Percentiles rank a stretch among this genome's conserved stretches.
Conservation (phyloP, 2,329 filamentous ascomycete genomes). For the Fusarium sp. region DNA sequence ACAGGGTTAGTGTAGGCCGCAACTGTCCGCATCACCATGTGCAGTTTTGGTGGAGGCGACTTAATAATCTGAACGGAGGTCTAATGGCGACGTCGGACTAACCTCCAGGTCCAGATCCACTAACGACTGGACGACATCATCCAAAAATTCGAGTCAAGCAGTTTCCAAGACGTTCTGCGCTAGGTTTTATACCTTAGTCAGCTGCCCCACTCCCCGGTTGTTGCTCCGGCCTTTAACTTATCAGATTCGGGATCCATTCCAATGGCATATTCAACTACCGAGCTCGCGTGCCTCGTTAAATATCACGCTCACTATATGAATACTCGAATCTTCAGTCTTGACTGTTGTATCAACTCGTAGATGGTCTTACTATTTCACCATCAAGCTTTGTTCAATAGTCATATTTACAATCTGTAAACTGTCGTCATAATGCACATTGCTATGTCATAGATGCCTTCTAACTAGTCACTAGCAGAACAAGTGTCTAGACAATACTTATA, state of each 20-base stretch:
- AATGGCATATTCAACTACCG: slow-evolving; percentile 33
- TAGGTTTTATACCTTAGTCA: slow-evolving; percentile 21
- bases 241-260: slow-evolving; percentile 26
- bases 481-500: not conserved
- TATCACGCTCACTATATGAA: not conserved
- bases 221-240: slow-evolving; percentile 12
- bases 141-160: slow-evolving; percentile 46
- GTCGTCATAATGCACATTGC: not conserved
- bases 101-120: not conserved
- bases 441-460: not conserved
- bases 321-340: not conserved
- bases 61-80: slow-evolving; percentile 43
- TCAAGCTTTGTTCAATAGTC: not conserved
- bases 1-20: slow-evolving; percentile 34
- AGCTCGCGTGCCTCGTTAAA: slow-evolving; percentile 19
- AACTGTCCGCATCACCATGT: slow-evolving; percentile 49
- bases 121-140: slow-evolving; percentile 44
- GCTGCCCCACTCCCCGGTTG: slow-evolving; percentile 31
- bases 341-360: not conserved
- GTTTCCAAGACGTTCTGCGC: slow-evolving; percentile 34
- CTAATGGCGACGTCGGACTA: slow-evolving; percentile 45
- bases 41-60: slow-evolving; percentile 45
- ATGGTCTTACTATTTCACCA: not conserved
- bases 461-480: not conserved
- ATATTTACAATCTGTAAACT: not conserved